Evolutionary conservation across 2,329 filamentous ascomycete species (phyloP), one percentile per base, ranked within the genome.

Genomic region (Arthrinium phaeospermum): DNA sequence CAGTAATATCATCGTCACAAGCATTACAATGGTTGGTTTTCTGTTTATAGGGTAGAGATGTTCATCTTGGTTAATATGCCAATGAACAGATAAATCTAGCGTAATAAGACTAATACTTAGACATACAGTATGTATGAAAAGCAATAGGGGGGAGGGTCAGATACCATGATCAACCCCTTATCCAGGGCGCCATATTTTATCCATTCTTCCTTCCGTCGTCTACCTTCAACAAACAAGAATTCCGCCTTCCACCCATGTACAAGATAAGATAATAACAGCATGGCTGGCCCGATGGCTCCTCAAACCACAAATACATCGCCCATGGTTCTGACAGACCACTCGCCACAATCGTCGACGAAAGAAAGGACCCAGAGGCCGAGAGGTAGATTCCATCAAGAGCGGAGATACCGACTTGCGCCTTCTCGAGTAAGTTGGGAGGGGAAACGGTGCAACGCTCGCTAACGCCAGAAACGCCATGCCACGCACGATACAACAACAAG

Each of bases 391-490:
- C 57, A n/a, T 41, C 34, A 64, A 30, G n/a, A 64, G 34, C 19
- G 19, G 57, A 64, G 57, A 64, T 10, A 64, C 34, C 53, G 12
- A 22, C 51, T 57, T 57, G 6, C 53, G 10, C 27, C 49, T n/a
- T 22, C n/a, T 61, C 53, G 34, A 24, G 57, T n/a, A 41, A 64
- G 57, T 22, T 41, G 34, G 30, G 53, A 41, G 46, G 27, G 22
- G 41, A 64, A 10, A n/a, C 34, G 34, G 57, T n/a, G 22, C 57
- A 64, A 64, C 57, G 34, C 57, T 64, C 57, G 34, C 57, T 53
- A 68, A 61, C 45, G 13, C 68, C 68, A 44, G 19, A 47, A 72
- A 70, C 67, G 57, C 68, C 71, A 67, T 37, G 68, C 71, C 68
- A 70, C 61, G 27, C 68, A 67, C 61, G 27, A 67, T 37, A 61